phyloP scores from a whole-genome alignment of 352 stramenopile genomes.

The Globisporangium paroecandrum region DNA sequence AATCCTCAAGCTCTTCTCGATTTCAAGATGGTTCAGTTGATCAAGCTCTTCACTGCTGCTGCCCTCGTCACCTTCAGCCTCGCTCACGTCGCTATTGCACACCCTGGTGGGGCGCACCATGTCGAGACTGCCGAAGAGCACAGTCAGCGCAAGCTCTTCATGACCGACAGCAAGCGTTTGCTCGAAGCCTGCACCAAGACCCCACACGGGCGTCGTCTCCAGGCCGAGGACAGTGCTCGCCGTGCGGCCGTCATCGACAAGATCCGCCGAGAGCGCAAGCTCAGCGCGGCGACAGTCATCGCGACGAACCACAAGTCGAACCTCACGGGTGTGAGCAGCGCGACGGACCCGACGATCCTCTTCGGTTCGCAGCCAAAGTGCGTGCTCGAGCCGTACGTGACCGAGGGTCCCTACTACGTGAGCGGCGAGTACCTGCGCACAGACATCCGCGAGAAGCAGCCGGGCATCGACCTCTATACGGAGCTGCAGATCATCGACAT shows the following conservation, averaged over 20 bases:
- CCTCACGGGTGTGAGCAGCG: constrained; percentile 3
- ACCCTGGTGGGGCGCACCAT: constrained; percentile 10
- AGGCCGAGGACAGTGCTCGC: neutral
- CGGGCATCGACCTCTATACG: constrained; percentile 10
- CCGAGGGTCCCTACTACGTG: constrained; percentile 17
- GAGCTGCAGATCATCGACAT: constrained; percentile 21
- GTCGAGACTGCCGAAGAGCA: neutral
- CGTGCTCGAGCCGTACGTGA: constrained; percentile 18
- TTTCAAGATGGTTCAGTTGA: neutral
- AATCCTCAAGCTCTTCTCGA: neutral
- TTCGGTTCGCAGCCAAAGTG: constrained; percentile 12
- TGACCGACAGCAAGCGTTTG: constrained; percentile 8
- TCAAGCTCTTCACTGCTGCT: neutral
- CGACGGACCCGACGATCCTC: constrained; percentile 5
- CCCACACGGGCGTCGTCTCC: neutral
- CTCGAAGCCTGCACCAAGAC: constrained; percentile 15
- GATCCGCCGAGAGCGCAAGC: neutral
- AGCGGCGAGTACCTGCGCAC: constrained; percentile 12
- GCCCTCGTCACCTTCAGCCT: neutral
- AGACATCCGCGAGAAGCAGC: constrained; percentile 16
- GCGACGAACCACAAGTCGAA: constrained; percentile 14
- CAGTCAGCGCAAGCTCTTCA: constrained; percentile 10
- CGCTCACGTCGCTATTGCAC: neutral
- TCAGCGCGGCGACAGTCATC: neutral
- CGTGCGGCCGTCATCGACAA: neutral